Base-by-base conservation (phyloP, 2,329 filamentous ascomycete species). In the Ustulina deusta region DNA sequence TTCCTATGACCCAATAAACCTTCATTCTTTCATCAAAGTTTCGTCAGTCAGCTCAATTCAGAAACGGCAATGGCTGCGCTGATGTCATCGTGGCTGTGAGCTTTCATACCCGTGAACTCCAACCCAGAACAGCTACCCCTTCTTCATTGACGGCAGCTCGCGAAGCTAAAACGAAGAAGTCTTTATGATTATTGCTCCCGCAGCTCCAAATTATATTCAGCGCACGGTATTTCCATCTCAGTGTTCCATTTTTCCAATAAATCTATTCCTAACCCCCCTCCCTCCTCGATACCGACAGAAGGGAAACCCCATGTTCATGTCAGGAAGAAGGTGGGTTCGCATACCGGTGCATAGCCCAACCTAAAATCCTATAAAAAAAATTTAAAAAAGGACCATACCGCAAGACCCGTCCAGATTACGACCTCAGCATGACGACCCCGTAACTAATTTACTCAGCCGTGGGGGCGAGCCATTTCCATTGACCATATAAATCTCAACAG, bases 381-480 rank as follows among this genome's bases (percentile, higher is more conserved):
- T n/a, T n/a, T 20, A 11, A 25, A 34, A 63, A 56, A 63, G 52
- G 61, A 40, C 52, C 51, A n/a, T 40, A 25, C 40, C 42, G 61
- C 40, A 63, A 22, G 34, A 56, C 36, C 61, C 42, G 42, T 34
- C 32, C 10, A 62, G 13, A 17, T n/a, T 40, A 40, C 42, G 29
- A 32, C 52, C 32, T 25, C 22, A 13, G 20, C 20, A 32, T 56
- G 13, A 22, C 61, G 32, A 46, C 29, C 42, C 42, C 42, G 48
- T 54, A 42, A 40, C 32, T 63, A 55, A 55, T 51, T 57, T 40
- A 52, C 34, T 61, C 56, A 40, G 49, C 27, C 42, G 49, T 61
- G 63, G 63, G 63, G 63, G 63, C 63, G 5, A 44, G 17, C 34
- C 13, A 27, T 11, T 7, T 36, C 15, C 27, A 25, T 42, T 22